Base-by-base conservation (phyloP, 1,139 yeast species). In the Diutina siamensis region DNA sequence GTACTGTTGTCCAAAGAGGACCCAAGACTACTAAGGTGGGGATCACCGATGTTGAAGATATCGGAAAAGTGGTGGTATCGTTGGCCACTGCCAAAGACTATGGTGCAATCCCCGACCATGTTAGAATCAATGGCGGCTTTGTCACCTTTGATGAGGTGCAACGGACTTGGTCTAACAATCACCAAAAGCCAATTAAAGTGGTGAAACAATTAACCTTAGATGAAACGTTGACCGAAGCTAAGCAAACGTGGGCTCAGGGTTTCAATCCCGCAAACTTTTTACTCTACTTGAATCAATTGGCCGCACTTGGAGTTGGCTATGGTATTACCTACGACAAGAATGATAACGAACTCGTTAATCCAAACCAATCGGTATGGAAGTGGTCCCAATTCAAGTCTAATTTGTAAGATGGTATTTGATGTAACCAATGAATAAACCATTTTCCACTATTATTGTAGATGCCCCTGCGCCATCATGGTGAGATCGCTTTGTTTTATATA, bases 331-430 rank as follows among this genome's bases (percentile, higher is more conserved):
- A 46, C 22, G 27, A 10, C 20, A 48, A 53, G 12, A 62, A 62
- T 50, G 73, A 75, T 44, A 68, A 69, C 47, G 83, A 78, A 53
- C 53, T 72, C 35, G 65, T 78, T 47, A 78, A 78, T 56, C 83
- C 83, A 7, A 13, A 31, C 4, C 4, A 31, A 4, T 31, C 34
- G 5, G 4, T 31, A 10, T 31, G 34, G 34, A 31, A 7, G 4
- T 31, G 28, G 10, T 10, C 5, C 9, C 9, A 25, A 25, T 7
- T 25, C 10, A 25, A 7, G 10, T 7, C 5, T 25, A 25, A 25
- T 10, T 10, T 7, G 5, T 25, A 25, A 25, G n/a, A n/a, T n/a
- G n/a, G n/a, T n/a, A n/a, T n/a, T n/a, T n/a, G n/a, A n/a, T n/a
- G n/a, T n/a, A n/a, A n/a, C n/a, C n/a, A n/a, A n/a, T n/a, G n/a